Evolutionary conservation across 441 rosid species (phyloP).

Genomic region (Metrosideros polymorpha): DNA sequence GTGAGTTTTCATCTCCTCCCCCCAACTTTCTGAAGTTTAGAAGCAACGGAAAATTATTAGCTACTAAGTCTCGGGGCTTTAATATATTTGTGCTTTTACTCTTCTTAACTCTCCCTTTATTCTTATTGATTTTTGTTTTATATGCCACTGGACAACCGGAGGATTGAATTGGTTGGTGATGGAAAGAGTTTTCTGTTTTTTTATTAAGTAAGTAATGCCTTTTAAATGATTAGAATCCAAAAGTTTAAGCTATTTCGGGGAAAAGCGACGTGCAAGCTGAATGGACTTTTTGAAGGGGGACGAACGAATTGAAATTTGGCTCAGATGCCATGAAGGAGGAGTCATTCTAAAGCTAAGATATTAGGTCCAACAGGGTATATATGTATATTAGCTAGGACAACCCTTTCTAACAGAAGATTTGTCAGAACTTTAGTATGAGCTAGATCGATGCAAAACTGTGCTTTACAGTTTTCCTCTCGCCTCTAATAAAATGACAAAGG

Average conservation of each 20-base stretch:
- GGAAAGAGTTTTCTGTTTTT: background rate
- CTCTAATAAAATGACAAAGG: background rate
- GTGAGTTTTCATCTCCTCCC: slow-evolving; percentile 35
- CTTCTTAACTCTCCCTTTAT: background rate
- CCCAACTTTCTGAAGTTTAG: background rate
- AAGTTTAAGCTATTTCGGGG: background rate
- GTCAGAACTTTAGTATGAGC: background rate
- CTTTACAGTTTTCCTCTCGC: background rate
- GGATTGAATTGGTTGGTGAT: background rate
- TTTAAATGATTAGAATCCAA: background rate
- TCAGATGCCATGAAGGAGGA: background rate
- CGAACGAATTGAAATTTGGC: background rate
- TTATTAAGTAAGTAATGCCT: background rate
- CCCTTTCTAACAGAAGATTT: background rate
- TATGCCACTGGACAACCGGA: background rate
- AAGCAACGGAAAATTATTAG: background rate
- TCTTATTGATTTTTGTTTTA: background rate
- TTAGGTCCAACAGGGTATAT: background rate
- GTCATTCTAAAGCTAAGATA: background rate
- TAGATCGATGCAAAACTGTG: background rate
- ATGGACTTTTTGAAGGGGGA: background rate
- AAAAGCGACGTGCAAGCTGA: background rate
- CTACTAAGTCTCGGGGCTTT: background rate
- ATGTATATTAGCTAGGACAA: background rate
- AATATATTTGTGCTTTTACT: background rate